A percentile compares a stretch with the other conserved stretches of the same genome.
Conservation (phyloP, 441 rosid species). For the Euphorbia schlechtendalii region DNA sequence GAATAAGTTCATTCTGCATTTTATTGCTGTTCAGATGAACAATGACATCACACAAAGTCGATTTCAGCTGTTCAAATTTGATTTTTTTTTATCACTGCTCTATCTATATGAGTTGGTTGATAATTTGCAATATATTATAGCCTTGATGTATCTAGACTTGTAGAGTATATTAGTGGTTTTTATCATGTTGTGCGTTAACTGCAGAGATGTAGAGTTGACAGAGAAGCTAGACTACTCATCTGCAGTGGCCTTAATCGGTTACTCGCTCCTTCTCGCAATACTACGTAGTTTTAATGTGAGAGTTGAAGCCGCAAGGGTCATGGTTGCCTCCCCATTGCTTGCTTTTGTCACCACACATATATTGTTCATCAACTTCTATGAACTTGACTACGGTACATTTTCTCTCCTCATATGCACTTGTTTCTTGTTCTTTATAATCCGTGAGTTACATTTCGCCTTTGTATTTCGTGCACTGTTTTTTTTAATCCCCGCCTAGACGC, state of each 20-base stretch:
- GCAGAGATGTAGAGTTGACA: conserved; percentile 80
- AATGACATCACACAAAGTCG: background rate
- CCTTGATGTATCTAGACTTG: background rate
- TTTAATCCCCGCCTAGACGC: no score
- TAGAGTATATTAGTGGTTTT: no score
- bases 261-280: conserved; percentile 66
- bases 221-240: conserved; percentile 88
- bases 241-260: conserved; percentile 77
- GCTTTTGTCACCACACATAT: conserved; percentile 85
- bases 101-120: background rate
- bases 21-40: background rate
- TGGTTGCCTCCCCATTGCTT: conserved; percentile 83
- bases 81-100: no score
- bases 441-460: background rate
- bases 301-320: conserved; percentile 80
- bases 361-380: conserved; percentile 67
- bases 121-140: background rate
- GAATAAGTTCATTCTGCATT: no score
- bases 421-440: background rate
- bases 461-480: no score
- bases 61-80: background rate
- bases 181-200: no score
- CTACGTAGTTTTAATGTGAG: conserved; percentile 59
- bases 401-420: conserved; percentile 12
- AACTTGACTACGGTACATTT: conserved; percentile 65